Conservation (phyloP, 1,139 yeast species). For the Hansenula sp. region DNA sequence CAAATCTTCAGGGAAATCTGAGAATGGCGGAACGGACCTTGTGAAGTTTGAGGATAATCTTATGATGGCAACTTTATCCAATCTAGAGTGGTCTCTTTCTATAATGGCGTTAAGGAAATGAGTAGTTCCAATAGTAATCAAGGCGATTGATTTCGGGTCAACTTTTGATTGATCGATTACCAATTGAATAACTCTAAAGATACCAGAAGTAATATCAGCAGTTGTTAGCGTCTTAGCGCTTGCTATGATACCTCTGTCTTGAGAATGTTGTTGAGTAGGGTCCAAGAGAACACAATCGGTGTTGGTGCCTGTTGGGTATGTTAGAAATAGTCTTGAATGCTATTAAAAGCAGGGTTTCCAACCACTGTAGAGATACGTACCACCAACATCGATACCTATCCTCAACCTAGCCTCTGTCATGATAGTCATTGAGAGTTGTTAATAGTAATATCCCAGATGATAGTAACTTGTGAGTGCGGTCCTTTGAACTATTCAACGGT, state of each 20-base stretch:
- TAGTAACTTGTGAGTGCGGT: not conserved
- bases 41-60: constrained; percentile 33
- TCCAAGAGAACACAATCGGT: constrained; percentile 38
- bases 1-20: constrained; percentile 34
- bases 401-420: not conserved
- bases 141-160: constrained; percentile 23
- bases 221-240: constrained; percentile 37
- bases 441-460: not conserved
- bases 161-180: constrained; percentile 24
- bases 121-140: constrained; percentile 37
- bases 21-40: constrained; percentile 28
- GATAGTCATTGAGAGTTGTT: not conserved
- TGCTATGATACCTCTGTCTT: constrained; percentile 31
- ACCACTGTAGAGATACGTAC: constrained; percentile 13
- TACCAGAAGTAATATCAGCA: constrained; percentile 36
- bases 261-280: constrained; percentile 23
- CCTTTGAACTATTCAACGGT: too few species aligned
- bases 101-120: constrained; percentile 39
- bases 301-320: constrained; percentile 25
- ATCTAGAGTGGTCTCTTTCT: constrained; percentile 32
- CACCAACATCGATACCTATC: constrained; percentile 43
- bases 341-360: not conserved
- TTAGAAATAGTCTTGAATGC: not conserved
- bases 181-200: constrained; percentile 28
- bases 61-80: constrained; percentile 34